phyloP scores from a whole-genome alignment of 208 protist species.

The Herpetomonas samuelpessoai region DNA sequence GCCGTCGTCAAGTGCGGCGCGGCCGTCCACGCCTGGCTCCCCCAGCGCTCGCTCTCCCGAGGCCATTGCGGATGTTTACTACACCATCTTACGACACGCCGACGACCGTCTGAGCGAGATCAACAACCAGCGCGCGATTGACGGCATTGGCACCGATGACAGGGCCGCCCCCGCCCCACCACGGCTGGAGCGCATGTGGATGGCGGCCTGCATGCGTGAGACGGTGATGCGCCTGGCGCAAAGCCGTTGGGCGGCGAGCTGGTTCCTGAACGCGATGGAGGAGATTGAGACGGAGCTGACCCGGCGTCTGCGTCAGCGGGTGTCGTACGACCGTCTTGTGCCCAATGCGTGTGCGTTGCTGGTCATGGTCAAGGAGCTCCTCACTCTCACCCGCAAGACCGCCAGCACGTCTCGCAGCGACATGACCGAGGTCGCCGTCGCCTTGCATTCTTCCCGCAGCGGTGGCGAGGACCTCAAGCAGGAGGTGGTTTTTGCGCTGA shows the following conservation, averaged over 20 bases:
- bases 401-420: slow-evolving; percentile 7
- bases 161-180: background rate
- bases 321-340: slow-evolving; percentile 1
- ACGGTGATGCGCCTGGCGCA: slow-evolving; percentile 25
- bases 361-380: slow-evolving; percentile 25
- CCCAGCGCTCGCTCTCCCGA: slow-evolving; percentile 4
- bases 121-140: background rate
- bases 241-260: slow-evolving; percentile 18
- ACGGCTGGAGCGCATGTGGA: slow-evolving; percentile 24
- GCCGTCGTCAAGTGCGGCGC: background rate
- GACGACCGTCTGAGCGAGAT: background rate
- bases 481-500: slow-evolving; percentile 25
- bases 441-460: slow-evolving; percentile 22
- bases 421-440: slow-evolving; percentile 22
- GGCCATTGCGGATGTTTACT: slow-evolving; percentile 15
- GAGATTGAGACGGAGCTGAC: slow-evolving; percentile 7
- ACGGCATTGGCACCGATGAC: background rate
- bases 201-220: slow-evolving; percentile 26
- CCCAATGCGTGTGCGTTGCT: slow-evolving; percentile 21
- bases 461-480: slow-evolving; percentile 19
- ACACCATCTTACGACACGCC: slow-evolving; percentile 12
- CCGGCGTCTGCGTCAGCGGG: background rate
- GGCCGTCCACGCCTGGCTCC: background rate
- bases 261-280: background rate
- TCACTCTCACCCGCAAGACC: slow-evolving; percentile 12